These are phyloP conservation scores for Anisodus acutangulus DNA, from an alignment of 257 asterid species.

Conservation along the genomic window DNA sequence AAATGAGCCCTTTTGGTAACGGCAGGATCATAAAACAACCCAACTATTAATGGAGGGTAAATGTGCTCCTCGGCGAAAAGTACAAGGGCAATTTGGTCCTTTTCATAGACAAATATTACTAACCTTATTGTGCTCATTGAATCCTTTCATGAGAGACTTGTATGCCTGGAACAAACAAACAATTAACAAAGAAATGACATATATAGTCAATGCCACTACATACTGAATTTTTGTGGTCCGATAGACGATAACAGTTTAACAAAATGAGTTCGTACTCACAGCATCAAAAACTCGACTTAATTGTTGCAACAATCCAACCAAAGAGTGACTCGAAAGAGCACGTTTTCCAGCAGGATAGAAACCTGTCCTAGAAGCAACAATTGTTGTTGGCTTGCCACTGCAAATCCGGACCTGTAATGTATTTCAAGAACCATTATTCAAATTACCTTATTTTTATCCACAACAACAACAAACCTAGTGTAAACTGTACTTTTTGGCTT, in stretches of 20 bases:
- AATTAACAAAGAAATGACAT: not conserved
- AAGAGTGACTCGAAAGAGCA: conserved; percentile 58
- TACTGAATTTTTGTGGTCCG: not conserved
- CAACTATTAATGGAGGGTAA: too few relatives aligned
- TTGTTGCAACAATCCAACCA: conserved; percentile 78
- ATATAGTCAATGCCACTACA: not conserved
- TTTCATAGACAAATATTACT: conserved; percentile 29
- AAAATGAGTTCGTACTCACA: conserved; percentile 48
- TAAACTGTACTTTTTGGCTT: too few relatives aligned
- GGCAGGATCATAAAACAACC: too few relatives aligned
- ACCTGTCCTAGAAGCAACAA: conserved; percentile 75
- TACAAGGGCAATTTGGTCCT: too few relatives aligned
- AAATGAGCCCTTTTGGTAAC: too few relatives aligned
- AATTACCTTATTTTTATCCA: not conserved
- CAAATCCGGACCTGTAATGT: conserved; percentile 67
- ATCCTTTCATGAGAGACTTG: conserved; percentile 83
- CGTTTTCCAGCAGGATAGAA: conserved; percentile 82
- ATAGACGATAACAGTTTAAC: not conserved
- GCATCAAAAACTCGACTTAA: conserved; percentile 70
- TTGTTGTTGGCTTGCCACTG: conserved; percentile 78
- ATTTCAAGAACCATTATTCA: conserved; percentile 25
- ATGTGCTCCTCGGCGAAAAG: too few relatives aligned
- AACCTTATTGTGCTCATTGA: conserved; percentile 91
- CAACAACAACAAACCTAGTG: too few relatives aligned
- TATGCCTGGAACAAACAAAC: conserved; percentile 72